Conservation (phyloP, 495 filamentous ascomycete species). For the Diplogelasinospora grovesii region DNA sequence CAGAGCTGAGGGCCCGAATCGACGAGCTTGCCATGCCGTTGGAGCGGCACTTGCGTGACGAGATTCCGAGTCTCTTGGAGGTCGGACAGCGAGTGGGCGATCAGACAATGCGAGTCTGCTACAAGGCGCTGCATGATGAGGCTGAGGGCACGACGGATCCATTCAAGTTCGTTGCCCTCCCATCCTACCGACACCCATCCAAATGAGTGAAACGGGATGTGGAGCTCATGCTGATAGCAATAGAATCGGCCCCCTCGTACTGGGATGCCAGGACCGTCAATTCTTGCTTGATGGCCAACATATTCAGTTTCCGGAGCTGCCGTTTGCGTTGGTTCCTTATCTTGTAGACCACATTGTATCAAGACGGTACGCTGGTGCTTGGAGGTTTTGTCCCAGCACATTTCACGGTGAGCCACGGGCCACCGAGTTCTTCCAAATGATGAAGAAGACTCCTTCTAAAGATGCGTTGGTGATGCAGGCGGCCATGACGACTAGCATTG, state of each 20-base stretch:
- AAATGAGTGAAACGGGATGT: not conserved
- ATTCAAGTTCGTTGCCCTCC: constrained; percentile 4
- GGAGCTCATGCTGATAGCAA: not conserved
- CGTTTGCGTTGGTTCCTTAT: constrained; percentile 3
- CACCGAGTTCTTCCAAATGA: constrained; percentile 7
- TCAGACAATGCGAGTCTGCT: constrained; percentile 1
- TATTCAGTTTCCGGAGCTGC: constrained; percentile 6
- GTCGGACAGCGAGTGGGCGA: not conserved
- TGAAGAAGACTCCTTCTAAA: not conserved
- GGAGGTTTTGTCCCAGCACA: constrained; percentile 8
- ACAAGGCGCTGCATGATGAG: constrained; percentile 9
- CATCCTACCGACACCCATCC: not conserved
- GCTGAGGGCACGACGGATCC: constrained; percentile 10
- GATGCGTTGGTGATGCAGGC: not conserved
- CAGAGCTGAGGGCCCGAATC: not conserved
- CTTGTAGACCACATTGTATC: constrained; percentile 3
- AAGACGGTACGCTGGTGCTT: constrained; percentile 5
- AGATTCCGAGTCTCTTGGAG: constrained; percentile 6
- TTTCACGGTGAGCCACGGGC: constrained; percentile 2
- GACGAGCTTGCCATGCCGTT: not conserved
- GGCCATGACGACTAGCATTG: not conserved
- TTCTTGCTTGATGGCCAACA: not conserved
- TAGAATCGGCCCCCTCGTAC: constrained; percentile 7
- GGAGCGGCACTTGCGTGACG: constrained; percentile 2
- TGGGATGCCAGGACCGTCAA: constrained; percentile 6